phyloP scores from a whole-genome alignment of 306 rosid genomes.

The Casuarina cunninghamiana region DNA sequence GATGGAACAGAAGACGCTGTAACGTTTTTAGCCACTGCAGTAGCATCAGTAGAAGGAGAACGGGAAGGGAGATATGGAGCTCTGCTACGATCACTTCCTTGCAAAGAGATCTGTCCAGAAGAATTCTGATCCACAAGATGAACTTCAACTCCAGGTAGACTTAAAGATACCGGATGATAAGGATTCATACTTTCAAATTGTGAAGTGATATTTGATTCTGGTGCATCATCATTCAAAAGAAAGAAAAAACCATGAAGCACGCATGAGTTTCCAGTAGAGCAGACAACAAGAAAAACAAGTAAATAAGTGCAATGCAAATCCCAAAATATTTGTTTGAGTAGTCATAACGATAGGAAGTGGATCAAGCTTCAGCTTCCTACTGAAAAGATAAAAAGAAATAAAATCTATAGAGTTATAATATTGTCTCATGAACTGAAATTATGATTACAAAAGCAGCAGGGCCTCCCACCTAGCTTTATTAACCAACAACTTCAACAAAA shows the following conservation, averaged over 20 bases:
- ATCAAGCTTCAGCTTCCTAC: conserved; percentile 10
- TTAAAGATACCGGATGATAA: conserved; percentile 32
- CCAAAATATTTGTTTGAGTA: conserved; percentile 8
- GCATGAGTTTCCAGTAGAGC: conserved; percentile 13
- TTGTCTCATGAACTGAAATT: conserved; percentile 4
- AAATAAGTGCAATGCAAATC: conserved; percentile 13
- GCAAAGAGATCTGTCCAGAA: conserved; percentile 33
- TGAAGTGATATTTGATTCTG: conserved; percentile 57
- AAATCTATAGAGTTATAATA: conserved; percentile 12
- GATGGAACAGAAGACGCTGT: conserved; percentile 32
- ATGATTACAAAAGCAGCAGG: not conserved
- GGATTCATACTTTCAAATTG: conserved; percentile 45
- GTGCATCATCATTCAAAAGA: conserved; percentile 38
- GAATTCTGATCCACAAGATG: conserved; percentile 35
- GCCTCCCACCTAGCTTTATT: not conserved
- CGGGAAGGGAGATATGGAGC: conserved; percentile 2
- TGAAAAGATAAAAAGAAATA: conserved; percentile 15
- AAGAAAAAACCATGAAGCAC: conserved; percentile 29
- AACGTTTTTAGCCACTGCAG: conserved; percentile 14
- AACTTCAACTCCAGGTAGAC: conserved; percentile 35
- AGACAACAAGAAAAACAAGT: not conserved
- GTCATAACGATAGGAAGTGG: not conserved
- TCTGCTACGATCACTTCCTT: conserved; percentile 28
- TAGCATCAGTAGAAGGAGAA: conserved; percentile 28
- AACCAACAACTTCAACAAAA: not conserved